Base-by-base conservation (phyloP, 2,329 filamentous ascomycete species). In the Periconia macrospinosa region DNA sequence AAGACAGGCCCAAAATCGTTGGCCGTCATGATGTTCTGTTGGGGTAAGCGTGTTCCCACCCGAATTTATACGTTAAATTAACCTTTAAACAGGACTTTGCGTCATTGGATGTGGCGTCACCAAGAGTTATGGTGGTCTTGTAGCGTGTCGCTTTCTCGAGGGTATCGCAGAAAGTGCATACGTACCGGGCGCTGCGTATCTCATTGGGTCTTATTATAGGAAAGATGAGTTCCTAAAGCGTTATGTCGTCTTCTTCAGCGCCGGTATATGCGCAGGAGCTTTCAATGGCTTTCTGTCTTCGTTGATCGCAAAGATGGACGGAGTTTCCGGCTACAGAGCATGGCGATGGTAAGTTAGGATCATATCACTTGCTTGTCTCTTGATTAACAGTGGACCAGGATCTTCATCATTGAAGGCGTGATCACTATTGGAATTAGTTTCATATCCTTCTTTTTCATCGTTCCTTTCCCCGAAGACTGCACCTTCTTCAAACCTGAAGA, bases 321-420 rank as follows among this genome's bases (percentile, higher is more conserved):
- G 66, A 2, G 57, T 54, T 11, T 58, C 56, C 9, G 66, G 61
- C 1, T 68, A 63, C 19, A 41, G 48, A 11, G 64, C 63, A 3
- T 70, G 65, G 64, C 55, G 66, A 55, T 71, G 69, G 63, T 71
- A 45, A 57, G 67, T 53, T 6, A 14, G 1, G n/a, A 18, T 35
- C 14, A n/a, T 13, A 45, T 6, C 30, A 11, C 19, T 17, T 42
- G 6, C 41, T 23, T 5, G 2, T 23, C 20, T 18, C 5, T 30
- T 45, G 6, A 15, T n/a, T 30, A 30, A 18, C 23, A 2, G 3
- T 30, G 30, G n/a, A 53, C 14, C 18, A 68, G 67, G 67, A 86
- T 86, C 60, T 86, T 86, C 72, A 84, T 86, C 70, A 84, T 86
- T 55, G 83, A 86, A 61, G 83, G 83, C 1, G 62, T 82, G 41